phyloP scores from a whole-genome alignment of 2,329 filamentous ascomycete genomes.

The Colletotrichum sp. region DNA sequence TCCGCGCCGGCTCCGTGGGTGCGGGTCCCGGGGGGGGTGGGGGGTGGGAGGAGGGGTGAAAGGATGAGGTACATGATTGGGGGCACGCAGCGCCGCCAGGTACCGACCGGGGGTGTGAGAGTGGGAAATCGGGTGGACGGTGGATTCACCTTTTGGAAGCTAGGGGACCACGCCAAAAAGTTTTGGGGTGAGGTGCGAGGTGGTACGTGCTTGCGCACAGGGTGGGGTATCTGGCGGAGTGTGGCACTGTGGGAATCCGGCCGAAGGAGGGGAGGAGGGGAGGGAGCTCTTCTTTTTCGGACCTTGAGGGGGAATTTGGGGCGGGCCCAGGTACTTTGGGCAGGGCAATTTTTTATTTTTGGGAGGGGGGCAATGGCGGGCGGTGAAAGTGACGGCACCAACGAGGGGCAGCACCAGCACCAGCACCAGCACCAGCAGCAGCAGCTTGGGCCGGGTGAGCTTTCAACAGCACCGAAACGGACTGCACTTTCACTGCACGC shows the following conservation, averaged over 20 bases:
- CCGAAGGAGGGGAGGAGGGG: neutral
- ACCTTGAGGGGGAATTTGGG: neutral
- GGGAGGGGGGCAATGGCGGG: neutral
- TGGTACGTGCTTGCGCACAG: conserved; percentile 3
- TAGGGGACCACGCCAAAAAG: conserved; percentile 23
- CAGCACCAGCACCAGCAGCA: neutral
- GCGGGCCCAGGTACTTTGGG: neutral
- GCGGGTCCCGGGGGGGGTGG: too few species aligned
- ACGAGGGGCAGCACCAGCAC: neutral
- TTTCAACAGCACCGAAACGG: neutral
- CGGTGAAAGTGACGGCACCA: neutral
- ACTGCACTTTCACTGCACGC: neutral
- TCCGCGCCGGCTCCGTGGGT: too few species aligned
- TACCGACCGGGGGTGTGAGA: conserved; percentile 7
- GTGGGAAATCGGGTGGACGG: neutral
- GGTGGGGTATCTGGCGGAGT: neutral
- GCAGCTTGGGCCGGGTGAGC: neutral
- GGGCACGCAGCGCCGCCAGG: conserved; percentile 1
- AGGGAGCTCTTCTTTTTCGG: neutral
- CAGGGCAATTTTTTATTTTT: neutral
- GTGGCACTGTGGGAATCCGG: conserved; percentile 18
- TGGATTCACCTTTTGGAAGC: conserved; percentile 19
- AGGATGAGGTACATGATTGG: conserved; percentile 15
- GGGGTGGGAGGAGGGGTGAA: conserved; percentile 8
- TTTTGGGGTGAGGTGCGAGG: conserved; percentile 18